These are phyloP conservation scores for Acanthamoeba triangularis DNA, from an alignment of 208 protist genomes.

Conservation along the genomic window DNA sequence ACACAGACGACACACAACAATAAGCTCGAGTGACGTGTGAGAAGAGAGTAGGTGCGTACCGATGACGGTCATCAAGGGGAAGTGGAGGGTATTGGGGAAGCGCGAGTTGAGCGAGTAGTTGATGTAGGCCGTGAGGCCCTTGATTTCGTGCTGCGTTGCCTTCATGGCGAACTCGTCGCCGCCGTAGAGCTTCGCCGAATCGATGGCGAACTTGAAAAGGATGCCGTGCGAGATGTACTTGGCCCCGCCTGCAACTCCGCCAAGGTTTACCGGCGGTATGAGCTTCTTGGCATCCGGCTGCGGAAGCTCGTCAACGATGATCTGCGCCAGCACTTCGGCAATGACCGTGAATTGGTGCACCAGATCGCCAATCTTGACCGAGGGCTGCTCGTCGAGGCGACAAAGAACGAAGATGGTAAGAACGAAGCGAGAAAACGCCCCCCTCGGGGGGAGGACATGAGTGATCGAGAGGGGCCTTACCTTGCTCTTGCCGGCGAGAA, in stretches of 20 bases:
- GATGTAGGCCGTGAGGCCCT: constrained; percentile 68
- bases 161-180: constrained; percentile 73
- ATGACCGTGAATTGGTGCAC: constrained; percentile 65
- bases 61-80: constrained; percentile 59
- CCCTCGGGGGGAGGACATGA: no score
- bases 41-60: constrained; percentile 11
- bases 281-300: constrained; percentile 23
- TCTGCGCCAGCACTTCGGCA: constrained; percentile 27
- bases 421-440: neutral
- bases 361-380: neutral
- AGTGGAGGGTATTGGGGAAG: neutral
- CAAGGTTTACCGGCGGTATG: constrained; percentile 41
- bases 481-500: neutral
- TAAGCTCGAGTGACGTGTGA: neutral
- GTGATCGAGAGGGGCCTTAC: neutral
- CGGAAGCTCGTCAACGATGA: constrained; percentile 57
- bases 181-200: neutral
- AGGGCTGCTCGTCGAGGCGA: neutral
- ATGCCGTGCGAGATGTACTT: constrained; percentile 73
- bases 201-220: constrained; percentile 63
- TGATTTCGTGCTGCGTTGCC: constrained; percentile 65
- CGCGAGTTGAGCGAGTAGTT: constrained; percentile 64
- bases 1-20: neutral
- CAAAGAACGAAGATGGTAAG: neutral
- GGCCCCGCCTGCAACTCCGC: constrained; percentile 43